Percentiles rank a stretch among this genome's conserved stretches.
phyloP scores from a whole-genome alignment of 192 early-diverging fungal species.

The Glomus cerebriforme region DNA sequence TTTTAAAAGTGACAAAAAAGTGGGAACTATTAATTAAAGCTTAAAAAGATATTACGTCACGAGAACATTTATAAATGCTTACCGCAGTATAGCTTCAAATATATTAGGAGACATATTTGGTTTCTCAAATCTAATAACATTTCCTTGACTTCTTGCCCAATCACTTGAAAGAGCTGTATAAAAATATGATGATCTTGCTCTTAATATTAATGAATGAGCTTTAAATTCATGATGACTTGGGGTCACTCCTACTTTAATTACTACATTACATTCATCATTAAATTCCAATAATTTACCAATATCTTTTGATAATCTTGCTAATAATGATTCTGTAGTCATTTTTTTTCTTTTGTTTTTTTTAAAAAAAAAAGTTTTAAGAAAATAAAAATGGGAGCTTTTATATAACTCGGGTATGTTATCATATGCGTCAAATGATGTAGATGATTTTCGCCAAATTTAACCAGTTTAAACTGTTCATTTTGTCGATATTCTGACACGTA shows the following conservation, averaged over 20 bases:
- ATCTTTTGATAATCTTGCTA: neutral
- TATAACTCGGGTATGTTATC: too few relatives aligned
- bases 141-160: slow-evolving; percentile 2
- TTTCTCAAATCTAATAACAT: slow-evolving; percentile 13
- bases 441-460: too few relatives aligned
- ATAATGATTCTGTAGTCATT: neutral
- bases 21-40: neutral
- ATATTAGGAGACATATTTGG: slow-evolving; percentile 5
- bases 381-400: too few relatives aligned
- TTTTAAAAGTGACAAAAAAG: neutral
- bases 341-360: neutral
- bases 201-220: slow-evolving; percentile 18
- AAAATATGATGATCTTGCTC: slow-evolving; percentile 15
- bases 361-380: too few relatives aligned
- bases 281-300: neutral
- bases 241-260: neutral
- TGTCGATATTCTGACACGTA: too few relatives aligned
- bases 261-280: neutral
- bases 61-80: neutral
- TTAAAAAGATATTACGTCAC: neutral
- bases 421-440: too few relatives aligned
- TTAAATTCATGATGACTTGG: slow-evolving; percentile 7
- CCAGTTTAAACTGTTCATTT: too few relatives aligned
- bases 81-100: neutral
- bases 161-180: neutral